Base-by-base conservation (phyloP, 768 basidiomycete species). In the Psilocybe cubensis region DNA sequence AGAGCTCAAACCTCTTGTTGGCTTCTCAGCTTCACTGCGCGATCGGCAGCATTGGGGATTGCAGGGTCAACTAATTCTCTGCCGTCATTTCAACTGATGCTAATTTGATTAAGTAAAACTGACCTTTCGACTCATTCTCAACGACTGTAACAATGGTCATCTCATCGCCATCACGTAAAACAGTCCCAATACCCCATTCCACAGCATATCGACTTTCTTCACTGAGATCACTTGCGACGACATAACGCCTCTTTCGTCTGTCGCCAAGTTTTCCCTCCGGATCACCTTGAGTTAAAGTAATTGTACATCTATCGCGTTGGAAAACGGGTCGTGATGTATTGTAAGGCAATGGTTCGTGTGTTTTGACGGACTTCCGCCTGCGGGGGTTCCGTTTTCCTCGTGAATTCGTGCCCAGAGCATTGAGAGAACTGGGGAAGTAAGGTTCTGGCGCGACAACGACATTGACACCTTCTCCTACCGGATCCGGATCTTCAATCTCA, bases 171-270 rank as follows among this genome's bases (percentile, higher is more conserved):
- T 98, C 95, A 59, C 95, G 77, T 58, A 97, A 76, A 2, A 98
- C 96, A 0, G 96, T 98, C 2, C 96, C 96, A 53, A 98, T 96
- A 9, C 92, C 94, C 97, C 96, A 99, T 71, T 98, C 96, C 5
- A 98, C 85, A 0, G 97, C 97, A 71, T 96, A 99, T 29, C 89
- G 80, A 72, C 87, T 89, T 75, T 99, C 96, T 63, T 97, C 93
- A 58, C 91, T 94, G 65, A 98, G 70, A 81, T 99, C 97, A 67
- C 94, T 97, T 4, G 95, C 91, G 20, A 98, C 89, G 10, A 97
- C 79, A 72, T 98, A 99, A 58, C 83, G 81, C 62, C 84, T 79
- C 61, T 83, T 80, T 68, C 83, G 83, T 6, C 85, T 78, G 18
- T 72, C 77, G 42, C 77, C 77, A 42, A 82, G 75, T 55, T 83